Conservation (phyloP, 139 green algal genomes). For the Coccomyxa sp. region DNA sequence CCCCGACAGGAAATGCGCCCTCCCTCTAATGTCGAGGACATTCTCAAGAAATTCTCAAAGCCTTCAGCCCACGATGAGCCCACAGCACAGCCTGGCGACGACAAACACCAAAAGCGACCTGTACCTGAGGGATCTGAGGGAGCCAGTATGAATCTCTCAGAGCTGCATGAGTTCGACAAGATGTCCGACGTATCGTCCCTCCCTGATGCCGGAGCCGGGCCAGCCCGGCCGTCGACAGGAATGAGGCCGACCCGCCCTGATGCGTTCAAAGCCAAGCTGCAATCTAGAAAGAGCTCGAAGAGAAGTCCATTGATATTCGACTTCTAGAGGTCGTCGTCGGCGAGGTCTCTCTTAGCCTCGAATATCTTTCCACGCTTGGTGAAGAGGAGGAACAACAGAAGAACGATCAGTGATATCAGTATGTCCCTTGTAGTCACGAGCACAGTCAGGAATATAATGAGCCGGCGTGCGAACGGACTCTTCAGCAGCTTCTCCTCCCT, state of each 20-base stretch:
- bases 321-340: not conserved
- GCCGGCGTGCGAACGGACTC: not conserved
- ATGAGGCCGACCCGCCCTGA: not conserved
- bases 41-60: not conserved
- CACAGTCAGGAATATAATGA: conserved; percentile 1
- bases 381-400: not conserved
- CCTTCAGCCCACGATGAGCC: not conserved
- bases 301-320: not conserved
- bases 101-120: not conserved
- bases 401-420: conserved; percentile 1
- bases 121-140: not conserved
- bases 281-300: conserved; percentile 1
- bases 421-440: not conserved
- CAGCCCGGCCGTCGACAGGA: not conserved
- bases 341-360: not conserved
- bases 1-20: not conserved
- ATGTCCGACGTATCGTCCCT: not conserved
- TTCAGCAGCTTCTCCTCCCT: not conserved
- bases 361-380: not conserved
- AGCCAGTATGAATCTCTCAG: conserved; percentile 1
- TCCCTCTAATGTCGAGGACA: not conserved
- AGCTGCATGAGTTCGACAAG: not conserved
- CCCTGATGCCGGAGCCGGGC: not conserved
- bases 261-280: not conserved
- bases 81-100: not conserved